phyloP scores from a whole-genome alignment of 2,329 filamentous ascomycete genomes.

The Waltergamsia citrina region DNA sequence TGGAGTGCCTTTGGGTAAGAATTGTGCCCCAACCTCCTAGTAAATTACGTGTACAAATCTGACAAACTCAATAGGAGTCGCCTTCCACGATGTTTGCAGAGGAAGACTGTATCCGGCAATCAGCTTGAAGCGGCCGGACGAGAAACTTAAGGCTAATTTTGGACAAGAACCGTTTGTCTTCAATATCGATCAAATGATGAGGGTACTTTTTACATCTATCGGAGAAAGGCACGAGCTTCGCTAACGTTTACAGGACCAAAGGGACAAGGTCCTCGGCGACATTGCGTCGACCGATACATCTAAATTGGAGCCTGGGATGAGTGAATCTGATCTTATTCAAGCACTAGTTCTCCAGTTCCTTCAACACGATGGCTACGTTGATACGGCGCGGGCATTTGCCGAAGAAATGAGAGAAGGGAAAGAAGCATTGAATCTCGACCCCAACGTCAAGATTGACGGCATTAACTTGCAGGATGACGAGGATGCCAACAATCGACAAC shows the following conservation, averaged over 20 bases:
- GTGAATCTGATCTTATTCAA: constrained; percentile 73
- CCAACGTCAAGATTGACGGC: constrained; percentile 39
- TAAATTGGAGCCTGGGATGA: constrained; percentile 50
- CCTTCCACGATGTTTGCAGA: constrained; percentile 55
- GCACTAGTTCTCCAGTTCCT: constrained; percentile 77
- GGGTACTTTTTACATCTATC: constrained; percentile 33
- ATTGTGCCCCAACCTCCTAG: not conserved
- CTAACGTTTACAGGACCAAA: constrained; percentile 44
- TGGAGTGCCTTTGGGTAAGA: constrained; percentile 43
- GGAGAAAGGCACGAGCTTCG: not conserved
- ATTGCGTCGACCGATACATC: constrained; percentile 51
- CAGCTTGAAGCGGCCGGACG: constrained; percentile 55
- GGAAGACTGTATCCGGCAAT: constrained; percentile 55
- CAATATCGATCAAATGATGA: constrained; percentile 82
- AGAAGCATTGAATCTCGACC: constrained; percentile 53
- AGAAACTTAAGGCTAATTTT: constrained; percentile 56
- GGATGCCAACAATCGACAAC: constrained; percentile 78
- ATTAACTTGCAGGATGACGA: constrained; percentile 70
- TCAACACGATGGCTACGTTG: constrained; percentile 90
- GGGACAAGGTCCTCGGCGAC: constrained; percentile 45
- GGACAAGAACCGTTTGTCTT: constrained; percentile 73
- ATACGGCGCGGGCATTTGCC: constrained; percentile 82
- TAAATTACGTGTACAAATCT: constrained; percentile 8
- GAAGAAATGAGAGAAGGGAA: constrained; percentile 71
- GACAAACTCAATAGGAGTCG: constrained; percentile 43